phyloP scores from a whole-genome alignment of 139 green algal species.

The Picochlorum costavermella region DNA sequence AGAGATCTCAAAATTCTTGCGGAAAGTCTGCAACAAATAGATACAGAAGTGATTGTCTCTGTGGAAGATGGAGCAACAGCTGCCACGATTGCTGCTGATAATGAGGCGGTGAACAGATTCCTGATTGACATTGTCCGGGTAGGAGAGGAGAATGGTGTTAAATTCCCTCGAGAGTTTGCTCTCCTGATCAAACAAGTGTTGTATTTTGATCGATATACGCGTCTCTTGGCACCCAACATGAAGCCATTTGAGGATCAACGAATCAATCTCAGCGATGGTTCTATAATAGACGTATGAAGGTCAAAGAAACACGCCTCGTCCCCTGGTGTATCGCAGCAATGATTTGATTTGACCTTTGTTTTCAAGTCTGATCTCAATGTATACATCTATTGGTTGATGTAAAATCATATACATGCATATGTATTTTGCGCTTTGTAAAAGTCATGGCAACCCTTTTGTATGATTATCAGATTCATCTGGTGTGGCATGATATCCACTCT shows the following conservation, averaged over 20 bases:
- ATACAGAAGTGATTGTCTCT: slow-evolving; percentile 25
- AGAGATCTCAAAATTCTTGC: slow-evolving; percentile 62
- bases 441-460: slow-evolving; percentile 20
- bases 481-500: slow-evolving; percentile 2
- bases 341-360: too few relatives aligned
- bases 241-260: slow-evolving; percentile 65
- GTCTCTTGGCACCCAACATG: slow-evolving; percentile 65
- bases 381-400: too few relatives aligned
- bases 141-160: slow-evolving; percentile 80
- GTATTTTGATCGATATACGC: slow-evolving; percentile 92
- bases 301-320: too few relatives aligned
- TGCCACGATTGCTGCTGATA: slow-evolving; percentile 62
- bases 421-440: slow-evolving; percentile 1
- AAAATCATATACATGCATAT: too few relatives aligned
- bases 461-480: background rate
- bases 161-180: slow-evolving; percentile 89
- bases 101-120: slow-evolving; percentile 72
- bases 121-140: slow-evolving; percentile 74
- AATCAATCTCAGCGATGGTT: slow-evolving; percentile 35
- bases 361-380: too few relatives aligned
- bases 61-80: slow-evolving; percentile 16
- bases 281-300: background rate
- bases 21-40: slow-evolving; percentile 34
- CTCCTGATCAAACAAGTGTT: slow-evolving; percentile 95
- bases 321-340: too few relatives aligned